These are phyloP conservation scores for Cyathus striatus DNA, from an alignment of 768 basidiomycete genomes.

Conservation along the genomic window DNA sequence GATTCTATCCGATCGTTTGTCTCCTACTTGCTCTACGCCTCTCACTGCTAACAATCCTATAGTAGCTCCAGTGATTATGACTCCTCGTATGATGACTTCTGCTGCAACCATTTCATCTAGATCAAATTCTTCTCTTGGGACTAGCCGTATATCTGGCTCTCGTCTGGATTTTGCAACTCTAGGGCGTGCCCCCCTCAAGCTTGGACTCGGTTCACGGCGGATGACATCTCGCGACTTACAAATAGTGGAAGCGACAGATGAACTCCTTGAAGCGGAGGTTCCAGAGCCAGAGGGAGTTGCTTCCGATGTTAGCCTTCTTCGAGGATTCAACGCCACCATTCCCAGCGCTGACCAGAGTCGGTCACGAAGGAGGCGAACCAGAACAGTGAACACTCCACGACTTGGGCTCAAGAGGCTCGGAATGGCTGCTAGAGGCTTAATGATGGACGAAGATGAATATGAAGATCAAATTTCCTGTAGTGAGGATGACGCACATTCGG, in stretches of 20 bases:
- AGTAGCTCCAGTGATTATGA: constrained; percentile 91
- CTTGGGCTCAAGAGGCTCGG: constrained; percentile 80
- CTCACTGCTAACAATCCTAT: constrained; percentile 6
- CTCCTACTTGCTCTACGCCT: constrained; percentile 2
- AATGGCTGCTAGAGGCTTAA: constrained; percentile 70
- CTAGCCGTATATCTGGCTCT: constrained; percentile 26
- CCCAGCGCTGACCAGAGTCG: constrained; percentile 83
- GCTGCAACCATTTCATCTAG: constrained; percentile 65
- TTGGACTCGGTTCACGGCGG: constrained; percentile 59
- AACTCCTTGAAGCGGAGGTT: constrained; percentile 64
- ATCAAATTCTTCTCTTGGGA: constrained; percentile 26
- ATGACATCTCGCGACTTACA: constrained; percentile 81
- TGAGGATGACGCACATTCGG: constrained; percentile 72
- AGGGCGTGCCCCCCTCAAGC: constrained; percentile 70
- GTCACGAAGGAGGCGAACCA: constrained; percentile 68
- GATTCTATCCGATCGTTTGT: constrained; percentile 73
- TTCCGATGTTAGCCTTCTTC: constrained; percentile 72
- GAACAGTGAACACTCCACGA: constrained; percentile 71
- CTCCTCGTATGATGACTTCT: constrained; percentile 73
- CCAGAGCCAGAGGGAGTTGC: constrained; percentile 72
- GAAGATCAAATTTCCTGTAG: constrained; percentile 62
- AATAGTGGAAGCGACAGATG: constrained; percentile 77
- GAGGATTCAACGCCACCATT: constrained; percentile 93
- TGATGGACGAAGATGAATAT: constrained; percentile 50
- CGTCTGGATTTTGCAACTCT: constrained; percentile 72